Evolutionary conservation across 805 yeast species (phyloP).

Genomic region (Tetrapisispora iriomotensis): DNA sequence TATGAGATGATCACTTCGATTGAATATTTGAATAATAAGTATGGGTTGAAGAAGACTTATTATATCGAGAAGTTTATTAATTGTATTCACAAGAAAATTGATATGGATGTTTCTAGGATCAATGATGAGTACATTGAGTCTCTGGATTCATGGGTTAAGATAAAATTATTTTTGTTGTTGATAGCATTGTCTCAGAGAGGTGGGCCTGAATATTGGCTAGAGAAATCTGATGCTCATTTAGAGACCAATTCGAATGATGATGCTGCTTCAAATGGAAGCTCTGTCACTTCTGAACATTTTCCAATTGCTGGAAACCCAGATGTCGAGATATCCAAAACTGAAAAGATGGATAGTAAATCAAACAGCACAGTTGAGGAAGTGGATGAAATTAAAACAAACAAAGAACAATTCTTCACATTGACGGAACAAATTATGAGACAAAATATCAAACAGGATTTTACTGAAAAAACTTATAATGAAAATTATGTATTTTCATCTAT

Average conservation of each 20-base stretch:
- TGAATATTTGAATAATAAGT: constrained; percentile 25
- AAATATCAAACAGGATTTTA: constrained; percentile 27
- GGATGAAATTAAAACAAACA: not conserved
- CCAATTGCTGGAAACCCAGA: no score
- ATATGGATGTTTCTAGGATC: constrained; percentile 21
- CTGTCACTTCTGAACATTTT: not conserved
- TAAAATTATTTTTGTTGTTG: constrained; percentile 23
- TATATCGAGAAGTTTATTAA: constrained; percentile 23
- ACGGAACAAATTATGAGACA: constrained; percentile 27
- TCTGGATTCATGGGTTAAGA: constrained; percentile 23
- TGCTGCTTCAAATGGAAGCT: not conserved
- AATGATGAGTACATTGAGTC: constrained; percentile 15
- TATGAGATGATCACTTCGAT: constrained; percentile 26
- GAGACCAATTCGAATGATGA: constrained; percentile 1
- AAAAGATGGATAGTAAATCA: not conserved
- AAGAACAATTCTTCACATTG: constrained; percentile 15
- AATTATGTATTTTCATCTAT: constrained; percentile 29
- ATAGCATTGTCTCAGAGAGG: constrained; percentile 28
- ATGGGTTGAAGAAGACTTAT: constrained; percentile 23
- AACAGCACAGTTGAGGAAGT: not conserved
- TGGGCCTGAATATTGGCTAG: constrained; percentile 30
- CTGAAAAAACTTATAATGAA: constrained; percentile 24
- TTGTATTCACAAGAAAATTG: constrained; percentile 26
- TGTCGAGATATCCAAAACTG: no score
- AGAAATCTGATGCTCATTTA: constrained; percentile 14